Conservation (phyloP, 2,329 filamentous ascomycete species). For the Exophiala sp. region DNA sequence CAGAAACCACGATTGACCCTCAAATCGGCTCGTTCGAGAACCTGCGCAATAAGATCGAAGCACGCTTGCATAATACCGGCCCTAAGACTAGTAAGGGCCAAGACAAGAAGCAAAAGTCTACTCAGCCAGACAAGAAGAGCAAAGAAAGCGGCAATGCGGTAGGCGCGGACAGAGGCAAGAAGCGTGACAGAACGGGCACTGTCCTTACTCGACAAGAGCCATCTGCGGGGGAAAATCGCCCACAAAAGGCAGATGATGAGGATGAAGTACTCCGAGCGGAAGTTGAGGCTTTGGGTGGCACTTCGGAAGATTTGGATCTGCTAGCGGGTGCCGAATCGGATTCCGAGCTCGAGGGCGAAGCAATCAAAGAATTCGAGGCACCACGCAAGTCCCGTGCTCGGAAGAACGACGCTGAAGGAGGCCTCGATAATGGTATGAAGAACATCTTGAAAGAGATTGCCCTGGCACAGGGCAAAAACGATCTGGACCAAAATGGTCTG, state of each 20-base stretch:
- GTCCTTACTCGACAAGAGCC: conserved; percentile 39
- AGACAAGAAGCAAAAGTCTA: conserved; percentile 32
- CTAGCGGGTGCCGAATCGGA: conserved; percentile 45
- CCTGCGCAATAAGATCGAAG: conserved; percentile 24
- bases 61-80: conserved; percentile 36
- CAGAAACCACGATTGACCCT: conserved; percentile 1
- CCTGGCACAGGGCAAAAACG: conserved; percentile 43
- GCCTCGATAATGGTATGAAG: conserved; percentile 39
- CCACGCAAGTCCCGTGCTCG: not conserved
- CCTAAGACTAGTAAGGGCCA: conserved; percentile 38
- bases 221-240: conserved; percentile 23
- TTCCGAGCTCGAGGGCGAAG: conserved; percentile 42
- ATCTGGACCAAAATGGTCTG: conserved; percentile 32
- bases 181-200: conserved; percentile 46
- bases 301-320: conserved; percentile 48
- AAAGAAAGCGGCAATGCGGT: conserved; percentile 25
- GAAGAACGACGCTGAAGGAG: conserved; percentile 31
- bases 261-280: conserved; percentile 40
- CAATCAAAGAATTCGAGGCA: not conserved
- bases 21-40: conserved; percentile 14
- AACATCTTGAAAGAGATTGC: conserved; percentile 34
- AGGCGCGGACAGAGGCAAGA: conserved; percentile 35
- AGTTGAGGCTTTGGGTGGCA: conserved; percentile 47
- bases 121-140: conserved; percentile 27
- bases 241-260: conserved; percentile 20